A percentile compares a stretch with the other conserved stretches of the same genome.
phyloP scores from a whole-genome alignment of 2,329 filamentous ascomycete species.

The Ascochyta lentis region DNA sequence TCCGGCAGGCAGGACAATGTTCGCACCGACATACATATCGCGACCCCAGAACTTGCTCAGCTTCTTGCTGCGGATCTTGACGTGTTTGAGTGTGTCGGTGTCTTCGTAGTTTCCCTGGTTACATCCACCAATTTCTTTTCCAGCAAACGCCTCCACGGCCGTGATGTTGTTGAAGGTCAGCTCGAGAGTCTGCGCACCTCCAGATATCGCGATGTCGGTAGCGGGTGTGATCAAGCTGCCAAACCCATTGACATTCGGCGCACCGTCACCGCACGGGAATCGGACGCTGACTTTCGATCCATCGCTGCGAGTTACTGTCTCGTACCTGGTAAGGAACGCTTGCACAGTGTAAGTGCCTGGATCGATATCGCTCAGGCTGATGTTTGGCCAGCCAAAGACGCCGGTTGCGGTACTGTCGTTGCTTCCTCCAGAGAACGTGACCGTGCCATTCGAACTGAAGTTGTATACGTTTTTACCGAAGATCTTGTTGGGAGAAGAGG shows the following conservation, averaged over 20 bases:
- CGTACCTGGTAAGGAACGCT: slow-evolving; percentile 47
- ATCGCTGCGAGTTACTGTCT: slow-evolving; percentile 45
- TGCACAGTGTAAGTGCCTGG: slow-evolving; percentile 45
- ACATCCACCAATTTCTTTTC: slow-evolving; percentile 48
- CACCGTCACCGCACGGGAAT: slow-evolving; percentile 49
- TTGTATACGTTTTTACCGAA: slow-evolving; percentile 48
- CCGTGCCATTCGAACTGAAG: slow-evolving; percentile 24
- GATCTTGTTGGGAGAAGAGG: slow-evolving; percentile 43
- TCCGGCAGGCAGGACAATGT: slow-evolving; percentile 44
- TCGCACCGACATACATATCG: slow-evolving; percentile 49
- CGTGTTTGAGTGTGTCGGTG: slow-evolving; percentile 40
- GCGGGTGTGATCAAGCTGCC: slow-evolving; percentile 39
- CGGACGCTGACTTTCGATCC: slow-evolving; percentile 45
- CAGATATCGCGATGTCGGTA: slow-evolving; percentile 34
- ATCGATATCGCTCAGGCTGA: slow-evolving; percentile 39
- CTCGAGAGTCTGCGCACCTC: slow-evolving; percentile 37
- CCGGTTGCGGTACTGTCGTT: slow-evolving; percentile 31
- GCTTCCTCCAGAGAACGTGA: slow-evolving; percentile 40
- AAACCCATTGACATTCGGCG: slow-evolving; percentile 35
- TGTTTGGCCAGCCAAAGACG: slow-evolving; percentile 46
- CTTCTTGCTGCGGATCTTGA: slow-evolving; percentile 49
- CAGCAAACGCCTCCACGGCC: slow-evolving; percentile 30
- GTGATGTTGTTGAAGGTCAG: slow-evolving; percentile 43
- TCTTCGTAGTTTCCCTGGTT: slow-evolving; percentile 50
- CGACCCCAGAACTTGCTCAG: slow-evolving; percentile 48